Evolutionary conservation across 108 stramenopile genomes (phyloP).

Genomic region (Skeletonema menzelii): DNA sequence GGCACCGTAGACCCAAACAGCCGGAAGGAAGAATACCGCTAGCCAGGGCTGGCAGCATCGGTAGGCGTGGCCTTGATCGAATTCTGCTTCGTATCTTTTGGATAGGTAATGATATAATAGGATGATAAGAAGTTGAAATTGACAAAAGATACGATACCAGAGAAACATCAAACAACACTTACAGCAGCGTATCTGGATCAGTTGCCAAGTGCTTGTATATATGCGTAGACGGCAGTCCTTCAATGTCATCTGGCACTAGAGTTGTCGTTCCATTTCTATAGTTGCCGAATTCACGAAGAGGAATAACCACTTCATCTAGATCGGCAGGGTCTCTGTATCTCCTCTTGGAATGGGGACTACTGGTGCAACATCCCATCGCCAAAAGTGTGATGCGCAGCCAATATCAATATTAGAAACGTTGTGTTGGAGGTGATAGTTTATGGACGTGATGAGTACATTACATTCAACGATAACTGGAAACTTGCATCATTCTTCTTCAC

Average conservation of each 20-base stretch:
- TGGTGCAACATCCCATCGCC: constrained; percentile 58
- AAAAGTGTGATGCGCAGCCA: too few relatives aligned
- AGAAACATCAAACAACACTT: neutral
- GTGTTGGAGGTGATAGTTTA: too few relatives aligned
- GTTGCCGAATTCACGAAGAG: constrained; percentile 46
- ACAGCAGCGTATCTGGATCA: constrained; percentile 36
- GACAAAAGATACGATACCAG: neutral
- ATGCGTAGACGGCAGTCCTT: constrained; percentile 52
- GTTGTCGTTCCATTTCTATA: constrained; percentile 32
- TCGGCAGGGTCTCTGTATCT: constrained; percentile 55
- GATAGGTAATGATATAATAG: neutral
- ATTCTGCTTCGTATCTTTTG: constrained; percentile 46
- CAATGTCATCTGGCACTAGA: constrained; percentile 52
- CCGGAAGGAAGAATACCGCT: neutral
- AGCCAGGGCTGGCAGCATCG: constrained; percentile 38
- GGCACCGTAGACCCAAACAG: constrained; percentile 3
- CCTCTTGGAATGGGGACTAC: constrained; percentile 46
- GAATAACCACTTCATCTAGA: constrained; percentile 47
- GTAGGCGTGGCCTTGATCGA: constrained; percentile 53
- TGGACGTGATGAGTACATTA: too few relatives aligned
- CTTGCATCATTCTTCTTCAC: too few relatives aligned
- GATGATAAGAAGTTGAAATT: neutral
- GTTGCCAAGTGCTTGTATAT: constrained; percentile 38
- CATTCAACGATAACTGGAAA: too few relatives aligned
- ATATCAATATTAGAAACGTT: too few relatives aligned